phyloP scores from a whole-genome alignment of 2,329 filamentous ascomycete genomes.

The Dactylellina parvicollis region DNA sequence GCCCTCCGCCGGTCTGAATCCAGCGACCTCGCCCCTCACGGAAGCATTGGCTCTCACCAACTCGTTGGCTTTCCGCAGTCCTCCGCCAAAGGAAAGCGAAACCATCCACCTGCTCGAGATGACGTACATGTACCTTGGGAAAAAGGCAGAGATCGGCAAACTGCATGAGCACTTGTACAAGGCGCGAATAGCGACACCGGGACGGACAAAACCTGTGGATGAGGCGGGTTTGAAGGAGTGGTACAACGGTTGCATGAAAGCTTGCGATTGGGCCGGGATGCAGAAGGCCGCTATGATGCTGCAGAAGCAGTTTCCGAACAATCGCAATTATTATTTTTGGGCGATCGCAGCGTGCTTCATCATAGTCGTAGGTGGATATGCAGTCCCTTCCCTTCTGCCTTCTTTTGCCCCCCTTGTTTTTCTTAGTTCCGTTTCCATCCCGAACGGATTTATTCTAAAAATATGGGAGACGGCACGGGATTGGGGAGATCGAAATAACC shows the following conservation, averaged over 20 bases:
- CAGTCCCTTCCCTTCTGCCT: neutral
- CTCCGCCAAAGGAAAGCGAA: slow-evolving; percentile 44
- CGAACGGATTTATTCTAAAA: neutral
- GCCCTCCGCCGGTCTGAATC: slow-evolving; percentile 37
- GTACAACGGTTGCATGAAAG: slow-evolving; percentile 52
- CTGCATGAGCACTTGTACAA: slow-evolving; percentile 51
- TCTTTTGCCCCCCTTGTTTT: neutral
- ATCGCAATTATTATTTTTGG: slow-evolving; percentile 59
- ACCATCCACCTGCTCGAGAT: slow-evolving; percentile 49
- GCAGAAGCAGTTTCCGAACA: slow-evolving; percentile 57
- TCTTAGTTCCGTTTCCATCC: neutral
- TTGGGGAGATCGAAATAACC: neutral
- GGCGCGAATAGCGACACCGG: slow-evolving; percentile 37
- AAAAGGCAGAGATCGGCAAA: slow-evolving; percentile 46
- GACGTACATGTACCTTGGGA: slow-evolving; percentile 43
- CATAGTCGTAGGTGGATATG: slow-evolving; percentile 55
- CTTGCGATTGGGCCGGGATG: slow-evolving; percentile 46
- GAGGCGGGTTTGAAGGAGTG: slow-evolving; percentile 49
- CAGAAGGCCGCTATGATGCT: slow-evolving; percentile 58
- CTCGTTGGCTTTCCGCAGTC: slow-evolving; percentile 37
- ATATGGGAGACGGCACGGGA: neutral
- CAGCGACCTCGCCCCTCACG: slow-evolving; percentile 37
- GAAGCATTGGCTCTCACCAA: slow-evolving; percentile 54
- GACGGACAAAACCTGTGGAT: slow-evolving; percentile 38
- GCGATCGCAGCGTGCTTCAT: slow-evolving; percentile 58